Evolutionary conservation across 1,284 basidiomycete species (phyloP).

Genomic region (Peniophora sp.): DNA sequence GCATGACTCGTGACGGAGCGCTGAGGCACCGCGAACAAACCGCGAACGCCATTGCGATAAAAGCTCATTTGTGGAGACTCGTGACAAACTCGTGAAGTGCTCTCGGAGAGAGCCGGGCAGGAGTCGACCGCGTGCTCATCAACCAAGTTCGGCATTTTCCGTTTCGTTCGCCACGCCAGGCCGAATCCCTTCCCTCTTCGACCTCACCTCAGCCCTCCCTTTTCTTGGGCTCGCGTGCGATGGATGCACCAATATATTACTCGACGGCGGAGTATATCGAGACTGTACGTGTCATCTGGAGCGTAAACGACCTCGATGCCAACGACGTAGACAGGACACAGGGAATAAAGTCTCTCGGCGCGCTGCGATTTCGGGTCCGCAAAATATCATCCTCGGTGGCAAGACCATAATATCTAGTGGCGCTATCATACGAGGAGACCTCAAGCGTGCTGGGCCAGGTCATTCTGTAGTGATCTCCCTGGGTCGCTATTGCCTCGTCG

Average conservation of each 20-base stretch:
- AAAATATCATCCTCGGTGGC: conserved; percentile 95
- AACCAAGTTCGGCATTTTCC: no score
- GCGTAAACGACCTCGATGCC: conserved; percentile 1
- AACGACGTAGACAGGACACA: conserved; percentile 21
- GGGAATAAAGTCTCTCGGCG: conserved; percentile 80
- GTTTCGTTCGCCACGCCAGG: no score
- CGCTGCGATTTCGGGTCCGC: conserved; percentile 89
- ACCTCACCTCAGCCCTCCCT: no score
- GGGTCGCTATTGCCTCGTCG: conserved; percentile 88
- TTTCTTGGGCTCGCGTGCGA: conserved; percentile 15
- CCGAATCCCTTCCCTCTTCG: no score
- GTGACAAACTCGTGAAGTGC: no score
- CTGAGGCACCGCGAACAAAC: no score
- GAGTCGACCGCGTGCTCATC: no score
- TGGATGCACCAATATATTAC: conserved; percentile 69
- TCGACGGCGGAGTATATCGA: conserved; percentile 75
- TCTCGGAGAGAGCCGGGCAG: no score
- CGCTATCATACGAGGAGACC: conserved; percentile 85
- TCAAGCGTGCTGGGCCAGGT: conserved; percentile 75
- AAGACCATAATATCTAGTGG: conserved; percentile 92
- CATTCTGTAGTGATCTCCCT: conserved; percentile 90
- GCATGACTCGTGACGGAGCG: no score
- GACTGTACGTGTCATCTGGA: conserved; percentile 40
- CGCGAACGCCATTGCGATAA: no score
- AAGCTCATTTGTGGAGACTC: no score